Base-by-base conservation (phyloP, 768 basidiomycete genomes). In the Kwoniella botswanensis region DNA sequence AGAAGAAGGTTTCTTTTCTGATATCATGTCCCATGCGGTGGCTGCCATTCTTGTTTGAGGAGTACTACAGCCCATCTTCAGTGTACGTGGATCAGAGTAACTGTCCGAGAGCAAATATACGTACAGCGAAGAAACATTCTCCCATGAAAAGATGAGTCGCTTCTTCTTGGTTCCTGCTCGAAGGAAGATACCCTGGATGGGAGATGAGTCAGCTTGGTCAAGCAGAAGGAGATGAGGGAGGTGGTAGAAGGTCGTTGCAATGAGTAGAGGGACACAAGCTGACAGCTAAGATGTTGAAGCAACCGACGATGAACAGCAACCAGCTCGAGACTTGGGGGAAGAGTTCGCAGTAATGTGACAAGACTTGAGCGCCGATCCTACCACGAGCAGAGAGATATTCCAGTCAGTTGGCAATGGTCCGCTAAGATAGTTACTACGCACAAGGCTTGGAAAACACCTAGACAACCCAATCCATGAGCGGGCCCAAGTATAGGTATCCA, bases 301-400 rank as follows among this genome's bases (percentile, higher is more conserved):
- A 93, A n/a, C 93, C 94, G 68, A 96, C 79, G 63, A 93, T 88
- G 86, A 96, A 96, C 71, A 96, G 88, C 86, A 96, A 90, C 87
- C 95, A 95, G 58, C 91, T 93, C 4, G 93, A 87, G 72, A 93
- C 93, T 79, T 95, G 92, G 22, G 93, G 89, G 86, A 96, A 95
- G 71, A 88, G 89, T 77, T 93, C 90, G 69, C 94, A 92, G 82
- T 90, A 86, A 73, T 87, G 87, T 41, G 87, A 87, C 55, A 88
- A 84, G 60, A 88, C 85, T n/a, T 86, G 84, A 12, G 87, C 86
- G 29, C 86, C 86, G 88, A 85, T 92, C 46, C 82, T 83, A 65
- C 41, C 11, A 50, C n/a, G 15, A 59, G 53, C 46, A 60, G 58
- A 4, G 3, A 3, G 2, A 50, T 18, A 21, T 6, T 63, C 41